Percentiles rank a stretch among this genome's conserved stretches.
These are phyloP conservation scores for Carallia brachiata DNA, from an alignment of 345 rosid genomes.

Conservation along the genomic window DNA sequence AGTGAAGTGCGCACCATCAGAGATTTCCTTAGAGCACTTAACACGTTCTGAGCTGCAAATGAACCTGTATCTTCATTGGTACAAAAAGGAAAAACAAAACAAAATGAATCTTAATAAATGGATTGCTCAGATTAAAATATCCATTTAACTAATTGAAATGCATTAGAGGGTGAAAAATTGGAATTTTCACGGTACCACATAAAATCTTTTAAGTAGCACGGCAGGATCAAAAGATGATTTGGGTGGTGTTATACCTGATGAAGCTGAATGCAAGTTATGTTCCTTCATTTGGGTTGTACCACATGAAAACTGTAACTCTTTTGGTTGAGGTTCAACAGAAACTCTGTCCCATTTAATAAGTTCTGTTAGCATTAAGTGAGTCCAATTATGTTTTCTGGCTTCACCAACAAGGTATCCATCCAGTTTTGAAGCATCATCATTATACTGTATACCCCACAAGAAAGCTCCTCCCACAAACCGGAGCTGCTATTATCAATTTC, in stretches of 20 bases:
- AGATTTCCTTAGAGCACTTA: constrained; percentile 60
- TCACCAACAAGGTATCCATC: constrained; percentile 42
- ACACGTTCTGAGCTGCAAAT: constrained; percentile 49
- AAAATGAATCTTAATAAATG: neutral
- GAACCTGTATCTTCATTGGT: constrained; percentile 32
- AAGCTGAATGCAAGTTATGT: constrained; percentile 13
- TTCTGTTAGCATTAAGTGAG: constrained; percentile 43
- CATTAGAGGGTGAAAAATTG: neutral
- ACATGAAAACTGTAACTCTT: constrained; percentile 27
- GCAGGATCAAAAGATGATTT: constrained; percentile 20
- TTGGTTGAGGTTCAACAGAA: constrained; percentile 50
- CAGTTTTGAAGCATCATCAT: constrained; percentile 34
- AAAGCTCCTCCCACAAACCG: constrained; percentile 85
- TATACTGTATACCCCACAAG: constrained; percentile 75
- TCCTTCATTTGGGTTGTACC: constrained; percentile 10
- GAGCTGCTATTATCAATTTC: constrained; percentile 40
- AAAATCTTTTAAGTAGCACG: neutral
- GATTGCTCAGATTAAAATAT: too few species aligned
- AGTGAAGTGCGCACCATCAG: constrained; percentile 60
- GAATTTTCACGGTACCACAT: neutral
- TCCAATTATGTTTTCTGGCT: constrained; percentile 66
- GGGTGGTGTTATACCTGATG: constrained; percentile 23
- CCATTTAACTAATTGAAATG: too few species aligned
- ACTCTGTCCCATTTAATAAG: constrained; percentile 74
- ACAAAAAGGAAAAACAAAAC: constrained; percentile 8